Percentiles rank a stretch among this genome's conserved stretches.
Conservation (phyloP, 768 basidiomycete genomes). For the Russula abietina region DNA sequence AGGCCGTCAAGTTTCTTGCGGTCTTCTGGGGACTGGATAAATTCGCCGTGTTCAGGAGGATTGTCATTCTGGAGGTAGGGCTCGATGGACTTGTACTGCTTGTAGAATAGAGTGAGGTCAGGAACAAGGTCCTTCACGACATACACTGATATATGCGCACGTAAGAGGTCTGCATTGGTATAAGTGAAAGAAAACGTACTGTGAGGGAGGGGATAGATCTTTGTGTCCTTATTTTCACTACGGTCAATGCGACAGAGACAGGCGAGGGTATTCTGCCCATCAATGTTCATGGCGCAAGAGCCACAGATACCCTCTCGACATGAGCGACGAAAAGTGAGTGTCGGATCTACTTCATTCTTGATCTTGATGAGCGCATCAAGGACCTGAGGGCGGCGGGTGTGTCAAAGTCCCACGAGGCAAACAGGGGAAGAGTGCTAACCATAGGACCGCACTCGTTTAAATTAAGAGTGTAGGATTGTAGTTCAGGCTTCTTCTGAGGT, state of each 20-base stretch:
- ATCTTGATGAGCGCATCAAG: slow-evolving; percentile 97
- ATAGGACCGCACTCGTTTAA: slow-evolving; percentile 94
- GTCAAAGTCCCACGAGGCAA: not conserved
- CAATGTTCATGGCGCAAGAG: slow-evolving; percentile 98
- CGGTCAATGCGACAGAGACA: slow-evolving; percentile 95
- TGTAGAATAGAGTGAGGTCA: slow-evolving; percentile 88
- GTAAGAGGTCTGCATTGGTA: not conserved
- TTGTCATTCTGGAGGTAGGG: slow-evolving; percentile 94
- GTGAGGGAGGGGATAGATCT: slow-evolving; percentile 97
- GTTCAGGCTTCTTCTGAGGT: slow-evolving; percentile 81
- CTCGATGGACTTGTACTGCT: slow-evolving; percentile 99
- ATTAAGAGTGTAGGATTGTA: slow-evolving; percentile 90
- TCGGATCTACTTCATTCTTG: slow-evolving; percentile 97
- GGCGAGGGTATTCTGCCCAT: slow-evolving; percentile 96
- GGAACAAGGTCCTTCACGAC: slow-evolving; percentile 98
- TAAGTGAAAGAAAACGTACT: slow-evolving; percentile 48
- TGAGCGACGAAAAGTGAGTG: slow-evolving; percentile 90
- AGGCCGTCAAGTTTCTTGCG: slow-evolving; percentile 88
- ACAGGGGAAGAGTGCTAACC: slow-evolving; percentile 39
- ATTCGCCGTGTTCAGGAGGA: slow-evolving; percentile 78
- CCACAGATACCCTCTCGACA: slow-evolving; percentile 97
- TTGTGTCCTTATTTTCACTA: slow-evolving; percentile 59
- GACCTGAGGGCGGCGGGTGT: slow-evolving; percentile 38
- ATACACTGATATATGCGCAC: slow-evolving; percentile 60
- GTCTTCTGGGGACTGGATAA: slow-evolving; percentile 85